Percentiles rank a stretch among this genome's conserved stretches.
Evolutionary conservation across 305 asterid genomes (phyloP).

Genomic region (Fraxinus xanthoxyloides): DNA sequence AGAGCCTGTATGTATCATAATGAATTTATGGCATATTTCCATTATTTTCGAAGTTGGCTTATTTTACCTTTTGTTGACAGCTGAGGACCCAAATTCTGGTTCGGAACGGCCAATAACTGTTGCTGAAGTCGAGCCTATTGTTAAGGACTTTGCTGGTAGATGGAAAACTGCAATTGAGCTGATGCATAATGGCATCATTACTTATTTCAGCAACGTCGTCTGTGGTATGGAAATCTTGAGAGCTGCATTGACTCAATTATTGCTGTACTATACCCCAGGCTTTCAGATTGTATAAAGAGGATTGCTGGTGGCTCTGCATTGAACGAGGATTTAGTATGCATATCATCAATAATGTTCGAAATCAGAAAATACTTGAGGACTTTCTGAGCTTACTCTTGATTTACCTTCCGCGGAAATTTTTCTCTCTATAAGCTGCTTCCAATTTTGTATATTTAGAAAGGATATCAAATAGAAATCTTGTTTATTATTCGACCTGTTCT

Average conservation of each 20-base stretch:
- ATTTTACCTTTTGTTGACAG: constrained; percentile 34
- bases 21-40: neutral
- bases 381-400: constrained; percentile 30
- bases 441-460: neutral
- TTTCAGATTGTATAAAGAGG: constrained; percentile 82
- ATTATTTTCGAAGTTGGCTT: neutral
- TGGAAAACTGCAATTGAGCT: constrained; percentile 96
- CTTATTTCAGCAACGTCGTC: constrained; percentile 84
- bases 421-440: neutral
- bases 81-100: constrained; percentile 70
- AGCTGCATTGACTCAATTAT: constrained; percentile 90
- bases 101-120: constrained; percentile 56
- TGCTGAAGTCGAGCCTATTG: constrained; percentile 77
- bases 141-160: constrained; percentile 86
- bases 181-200: constrained; percentile 91
- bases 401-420: neutral
- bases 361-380: constrained; percentile 87
- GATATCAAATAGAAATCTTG: neutral
- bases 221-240: constrained; percentile 96
- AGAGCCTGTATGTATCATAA: constrained; percentile 62
- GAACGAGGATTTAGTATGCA: constrained; percentile 92
- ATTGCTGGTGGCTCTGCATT: constrained; percentile 69
- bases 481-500: neutral
- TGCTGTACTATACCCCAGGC: constrained; percentile 90
- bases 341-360: constrained; percentile 86